A percentile compares a stretch with the other conserved stretches of the same genome.
Evolutionary conservation across 2,329 filamentous ascomycete species (phyloP).

Genomic region (Exophiala bonariae): DNA sequence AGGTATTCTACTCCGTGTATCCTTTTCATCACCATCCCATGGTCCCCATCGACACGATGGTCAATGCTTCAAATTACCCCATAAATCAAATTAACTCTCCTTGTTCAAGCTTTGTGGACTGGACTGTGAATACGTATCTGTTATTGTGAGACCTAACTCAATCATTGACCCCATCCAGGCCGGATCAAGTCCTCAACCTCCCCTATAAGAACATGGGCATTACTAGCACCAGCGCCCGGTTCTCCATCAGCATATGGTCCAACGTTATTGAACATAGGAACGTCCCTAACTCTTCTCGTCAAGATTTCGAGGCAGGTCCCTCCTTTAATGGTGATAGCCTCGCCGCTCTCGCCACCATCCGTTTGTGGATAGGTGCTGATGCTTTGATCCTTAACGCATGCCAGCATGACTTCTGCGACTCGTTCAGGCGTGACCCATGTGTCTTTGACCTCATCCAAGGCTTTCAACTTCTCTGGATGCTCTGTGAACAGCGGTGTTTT

Average conservation of each 20-base stretch:
- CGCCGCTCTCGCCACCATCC: neutral
- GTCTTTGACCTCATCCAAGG: constrained; percentile 51
- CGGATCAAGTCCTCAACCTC: constrained; percentile 53
- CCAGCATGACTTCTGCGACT: constrained; percentile 60
- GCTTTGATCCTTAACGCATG: constrained; percentile 52
- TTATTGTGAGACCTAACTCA: neutral
- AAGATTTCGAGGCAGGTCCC: constrained; percentile 59
- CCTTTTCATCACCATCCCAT: too few species aligned
- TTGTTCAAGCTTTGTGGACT: neutral
- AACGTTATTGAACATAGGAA: constrained; percentile 51
- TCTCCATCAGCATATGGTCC: constrained; percentile 48
- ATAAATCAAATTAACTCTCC: too few species aligned
- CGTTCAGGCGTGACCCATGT: constrained; percentile 62
- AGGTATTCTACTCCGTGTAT: too few species aligned
- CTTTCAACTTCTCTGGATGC: constrained; percentile 59
- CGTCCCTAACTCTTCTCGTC: constrained; percentile 50
- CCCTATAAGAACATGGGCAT: constrained; percentile 40
- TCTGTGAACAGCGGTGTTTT: constrained; percentile 64
- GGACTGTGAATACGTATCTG: neutral
- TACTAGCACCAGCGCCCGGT: constrained; percentile 49
- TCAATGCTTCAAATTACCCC: neutral
- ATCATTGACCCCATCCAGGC: constrained; percentile 49
- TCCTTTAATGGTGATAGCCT: constrained; percentile 33
- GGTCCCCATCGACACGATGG: too few species aligned
- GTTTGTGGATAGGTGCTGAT: constrained; percentile 23